Conservation (phyloP, 2,329 filamentous ascomycete genomes). For the Alternaria burnsii region DNA sequence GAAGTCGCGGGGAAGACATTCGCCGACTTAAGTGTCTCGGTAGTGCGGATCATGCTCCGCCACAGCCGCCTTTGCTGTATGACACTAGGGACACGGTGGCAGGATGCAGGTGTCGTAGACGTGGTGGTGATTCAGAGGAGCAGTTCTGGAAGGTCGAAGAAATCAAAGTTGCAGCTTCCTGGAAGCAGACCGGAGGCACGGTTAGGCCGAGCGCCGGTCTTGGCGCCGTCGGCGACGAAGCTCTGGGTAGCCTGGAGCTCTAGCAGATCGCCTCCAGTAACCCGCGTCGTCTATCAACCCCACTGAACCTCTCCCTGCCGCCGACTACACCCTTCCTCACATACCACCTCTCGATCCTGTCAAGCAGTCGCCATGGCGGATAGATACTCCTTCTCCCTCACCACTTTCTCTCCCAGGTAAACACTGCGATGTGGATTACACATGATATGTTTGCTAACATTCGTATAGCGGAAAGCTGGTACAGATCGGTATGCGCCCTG, state of each 20-base stretch:
- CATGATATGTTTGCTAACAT: slow-evolving; percentile 57
- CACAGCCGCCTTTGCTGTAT: slow-evolving; percentile 27
- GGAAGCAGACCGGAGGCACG: slow-evolving; percentile 15
- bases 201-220: slow-evolving; percentile 28
- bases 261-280: slow-evolving; percentile 35
- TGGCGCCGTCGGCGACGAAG: slow-evolving; percentile 25
- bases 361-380: slow-evolving; percentile 77
- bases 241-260: slow-evolving; percentile 47
- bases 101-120: slow-evolving; percentile 19
- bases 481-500: slow-evolving; percentile 81
- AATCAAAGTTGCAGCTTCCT: slow-evolving; percentile 15
- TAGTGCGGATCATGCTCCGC: slow-evolving; percentile 29
- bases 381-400: slow-evolving; percentile 98
- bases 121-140: slow-evolving; percentile 21
- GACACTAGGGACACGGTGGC: slow-evolving; percentile 43
- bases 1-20: slow-evolving; percentile 31
- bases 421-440: slow-evolving; percentile 43
- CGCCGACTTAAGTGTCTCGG: slow-evolving; percentile 30
- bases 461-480: slow-evolving; percentile 89
- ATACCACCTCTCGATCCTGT: slow-evolving; percentile 1
- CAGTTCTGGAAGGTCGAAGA: slow-evolving; percentile 27
- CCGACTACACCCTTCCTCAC: slow-evolving; percentile 5
- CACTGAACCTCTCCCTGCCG: slow-evolving; percentile 14
- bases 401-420: slow-evolving; percentile 99
- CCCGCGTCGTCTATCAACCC: slow-evolving; percentile 22